phyloP scores from a whole-genome alignment of 2,329 filamentous ascomycete species.

The Ophiostoma sp. region DNA sequence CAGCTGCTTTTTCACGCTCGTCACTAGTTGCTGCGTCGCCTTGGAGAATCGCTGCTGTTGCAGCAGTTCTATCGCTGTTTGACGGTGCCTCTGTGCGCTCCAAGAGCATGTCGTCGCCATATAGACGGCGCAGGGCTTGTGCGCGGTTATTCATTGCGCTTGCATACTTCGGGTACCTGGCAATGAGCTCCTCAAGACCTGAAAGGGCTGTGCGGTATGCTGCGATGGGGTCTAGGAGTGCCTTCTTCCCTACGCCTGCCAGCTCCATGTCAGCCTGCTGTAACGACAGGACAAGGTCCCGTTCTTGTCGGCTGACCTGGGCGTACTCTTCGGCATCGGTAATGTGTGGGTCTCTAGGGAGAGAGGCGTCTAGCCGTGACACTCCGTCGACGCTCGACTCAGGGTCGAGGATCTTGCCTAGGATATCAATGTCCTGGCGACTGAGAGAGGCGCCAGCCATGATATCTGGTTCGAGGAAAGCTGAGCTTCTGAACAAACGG shows the following conservation, averaged over 20 bases:
- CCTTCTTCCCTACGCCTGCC: conserved; percentile 37
- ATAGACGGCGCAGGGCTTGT: conserved; percentile 57
- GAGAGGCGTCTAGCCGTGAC: conserved; percentile 49
- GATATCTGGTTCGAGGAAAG: neutral
- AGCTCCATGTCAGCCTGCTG: conserved; percentile 52
- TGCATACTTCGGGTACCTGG: conserved; percentile 58
- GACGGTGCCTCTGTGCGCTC: conserved; percentile 20
- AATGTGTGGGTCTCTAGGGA: conserved; percentile 54
- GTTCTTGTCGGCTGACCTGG: conserved; percentile 46
- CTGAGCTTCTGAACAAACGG: neutral
- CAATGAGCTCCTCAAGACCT: conserved; percentile 51
- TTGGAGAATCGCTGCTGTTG: conserved; percentile 33
- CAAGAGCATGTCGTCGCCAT: conserved; percentile 56
- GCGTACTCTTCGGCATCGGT: conserved; percentile 48
- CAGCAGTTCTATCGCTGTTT: neutral
- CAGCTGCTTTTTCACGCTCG: conserved; percentile 22
- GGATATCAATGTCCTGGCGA: conserved; percentile 54
- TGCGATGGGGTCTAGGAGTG: conserved; percentile 34
- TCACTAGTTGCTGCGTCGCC: conserved; percentile 34
- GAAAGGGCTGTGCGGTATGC: conserved; percentile 46
- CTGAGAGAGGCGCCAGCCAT: conserved; percentile 42
- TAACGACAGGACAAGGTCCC: conserved; percentile 48
- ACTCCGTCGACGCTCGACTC: conserved; percentile 54
- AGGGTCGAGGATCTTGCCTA: conserved; percentile 62
- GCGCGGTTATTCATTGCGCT: conserved; percentile 70